Evolutionary conservation across 805 yeast species (phyloP).

Genomic region (Kluyveromyces aestuarii): DNA sequence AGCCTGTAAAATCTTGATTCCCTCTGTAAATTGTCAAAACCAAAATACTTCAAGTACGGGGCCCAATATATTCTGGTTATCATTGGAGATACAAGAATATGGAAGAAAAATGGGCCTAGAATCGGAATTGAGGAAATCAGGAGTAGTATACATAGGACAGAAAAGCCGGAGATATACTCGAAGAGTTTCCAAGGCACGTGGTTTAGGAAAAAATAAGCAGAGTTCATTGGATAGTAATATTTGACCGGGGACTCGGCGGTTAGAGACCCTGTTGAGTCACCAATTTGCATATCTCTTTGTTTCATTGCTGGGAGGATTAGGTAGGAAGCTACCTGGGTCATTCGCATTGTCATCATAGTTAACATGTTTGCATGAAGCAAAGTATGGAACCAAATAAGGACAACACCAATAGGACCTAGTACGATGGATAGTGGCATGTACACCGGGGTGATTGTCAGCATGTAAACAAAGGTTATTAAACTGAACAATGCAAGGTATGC

Average conservation of each 20-base stretch:
- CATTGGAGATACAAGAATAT: slow-evolving; percentile 19
- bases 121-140: slow-evolving; percentile 22
- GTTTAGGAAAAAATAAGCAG: slow-evolving; percentile 22
- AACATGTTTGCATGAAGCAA: slow-evolving; percentile 24
- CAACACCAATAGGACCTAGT: slow-evolving; percentile 24
- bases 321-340: slow-evolving; percentile 16
- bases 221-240: slow-evolving; percentile 20
- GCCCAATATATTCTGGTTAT: slow-evolving; percentile 23
- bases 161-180: slow-evolving; percentile 13
- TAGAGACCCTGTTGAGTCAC: slow-evolving; percentile 6
- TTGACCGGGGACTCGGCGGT: slow-evolving; percentile 12
- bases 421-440: slow-evolving; percentile 20
- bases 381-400: slow-evolving; percentile 22
- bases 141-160: slow-evolving; percentile 9
- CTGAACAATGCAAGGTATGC: slow-evolving; percentile 14
- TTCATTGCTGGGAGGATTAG: slow-evolving; percentile 10
- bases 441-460: slow-evolving; percentile 24
- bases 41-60: slow-evolving; percentile 3
- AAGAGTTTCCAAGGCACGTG: slow-evolving; percentile 20
- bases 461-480: slow-evolving; percentile 16
- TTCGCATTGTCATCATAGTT: slow-evolving; percentile 25
- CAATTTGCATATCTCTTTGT: slow-evolving; percentile 7
- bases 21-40: slow-evolving; percentile 3
- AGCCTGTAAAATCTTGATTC: slow-evolving; percentile 12
- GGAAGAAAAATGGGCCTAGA: slow-evolving; percentile 23